Evolutionary conservation across 805 yeast species (phyloP).

Genomic region (Lipomyces japonicus): DNA sequence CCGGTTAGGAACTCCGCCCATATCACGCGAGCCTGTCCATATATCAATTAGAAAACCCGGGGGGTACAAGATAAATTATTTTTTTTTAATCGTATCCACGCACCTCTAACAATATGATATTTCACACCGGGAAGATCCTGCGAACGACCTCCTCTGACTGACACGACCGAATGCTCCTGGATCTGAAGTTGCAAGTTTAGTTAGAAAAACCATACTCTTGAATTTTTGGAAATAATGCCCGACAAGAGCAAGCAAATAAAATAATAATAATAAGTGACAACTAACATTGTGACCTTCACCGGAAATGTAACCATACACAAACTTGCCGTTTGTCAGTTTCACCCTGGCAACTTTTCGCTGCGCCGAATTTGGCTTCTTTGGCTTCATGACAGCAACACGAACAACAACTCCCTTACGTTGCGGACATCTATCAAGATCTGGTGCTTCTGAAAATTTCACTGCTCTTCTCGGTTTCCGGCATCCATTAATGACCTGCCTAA

Average conservation of each 20-base stretch:
- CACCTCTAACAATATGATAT: slow-evolving; percentile 87
- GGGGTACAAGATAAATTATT: neutral
- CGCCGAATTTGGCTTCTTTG: slow-evolving; percentile 98
- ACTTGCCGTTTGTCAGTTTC: slow-evolving; percentile 81
- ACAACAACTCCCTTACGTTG: slow-evolving; percentile 89
- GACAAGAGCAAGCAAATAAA: neutral
- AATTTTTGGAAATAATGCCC: neutral
- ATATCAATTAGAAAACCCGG: neutral
- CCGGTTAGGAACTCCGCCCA: slow-evolving; percentile 93
- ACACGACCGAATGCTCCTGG: slow-evolving; percentile 95
- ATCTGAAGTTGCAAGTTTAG: slow-evolving; percentile 36
- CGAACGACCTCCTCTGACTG: slow-evolving; percentile 96
- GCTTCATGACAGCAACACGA: slow-evolving; percentile 91
- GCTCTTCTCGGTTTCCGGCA: slow-evolving; percentile 50
- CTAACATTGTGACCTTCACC: slow-evolving; percentile 92
- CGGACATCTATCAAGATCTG: slow-evolving; percentile 80
- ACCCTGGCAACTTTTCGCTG: slow-evolving; percentile 96
- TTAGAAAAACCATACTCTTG: neutral
- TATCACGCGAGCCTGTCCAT: slow-evolving; percentile 63
- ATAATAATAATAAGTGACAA: neutral
- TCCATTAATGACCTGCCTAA: slow-evolving; percentile 74
- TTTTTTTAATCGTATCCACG: slow-evolving; percentile 1
- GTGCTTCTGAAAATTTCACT: slow-evolving; percentile 55
- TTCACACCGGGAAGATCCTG: slow-evolving; percentile 98
- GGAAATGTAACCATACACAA: slow-evolving; percentile 88